phyloP scores from a whole-genome alignment of 208 protist genomes.

The Vickermania ingenoplastis region DNA sequence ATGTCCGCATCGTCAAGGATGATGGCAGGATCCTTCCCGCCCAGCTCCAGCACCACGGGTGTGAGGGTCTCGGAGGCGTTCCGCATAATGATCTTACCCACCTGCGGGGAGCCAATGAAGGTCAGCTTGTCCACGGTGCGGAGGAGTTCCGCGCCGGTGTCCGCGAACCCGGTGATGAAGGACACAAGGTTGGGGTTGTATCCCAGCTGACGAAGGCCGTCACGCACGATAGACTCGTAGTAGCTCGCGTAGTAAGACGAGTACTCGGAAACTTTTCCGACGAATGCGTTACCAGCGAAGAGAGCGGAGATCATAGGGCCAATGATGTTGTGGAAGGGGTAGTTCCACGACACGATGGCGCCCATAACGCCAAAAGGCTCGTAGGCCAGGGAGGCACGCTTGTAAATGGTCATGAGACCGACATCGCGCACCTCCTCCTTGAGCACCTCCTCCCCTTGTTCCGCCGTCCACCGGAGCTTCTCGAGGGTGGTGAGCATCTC shows the following conservation, averaged over 20 bases:
- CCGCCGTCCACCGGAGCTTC: slow-evolving; percentile 86
- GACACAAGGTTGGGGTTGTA: slow-evolving; percentile 86
- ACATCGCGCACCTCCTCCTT: slow-evolving; percentile 73
- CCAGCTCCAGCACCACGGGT: slow-evolving; percentile 92
- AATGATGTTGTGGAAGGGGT: slow-evolving; percentile 94
- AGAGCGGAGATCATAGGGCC: slow-evolving; percentile 91
- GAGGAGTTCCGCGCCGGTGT: slow-evolving; percentile 85
- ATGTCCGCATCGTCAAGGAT: slow-evolving; percentile 88
- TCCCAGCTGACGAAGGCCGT: slow-evolving; percentile 77
- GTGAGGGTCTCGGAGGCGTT: slow-evolving; percentile 85
- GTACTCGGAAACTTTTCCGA: slow-evolving; percentile 93
- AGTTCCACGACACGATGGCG: slow-evolving; percentile 93
- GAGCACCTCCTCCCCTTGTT: slow-evolving; percentile 72
- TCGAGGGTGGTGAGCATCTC: slow-evolving; percentile 89
- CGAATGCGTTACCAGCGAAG: slow-evolving; percentile 91
- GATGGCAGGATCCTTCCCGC: slow-evolving; percentile 92
- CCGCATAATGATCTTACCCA: slow-evolving; percentile 88
- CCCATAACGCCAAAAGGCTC: slow-evolving; percentile 88
- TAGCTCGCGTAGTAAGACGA: slow-evolving; percentile 88
- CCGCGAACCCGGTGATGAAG: slow-evolving; percentile 90
- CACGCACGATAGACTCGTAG: slow-evolving; percentile 87
- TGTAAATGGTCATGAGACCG: slow-evolving; percentile 84
- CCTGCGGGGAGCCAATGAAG: slow-evolving; percentile 84
- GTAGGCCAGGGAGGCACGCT: slow-evolving; percentile 76
- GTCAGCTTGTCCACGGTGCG: slow-evolving; percentile 88